A percentile compares a stretch with the other conserved stretches of the same genome.
Evolutionary conservation across 768 basidiomycete genomes (phyloP).

Genomic region (Grammothele lineata): DNA sequence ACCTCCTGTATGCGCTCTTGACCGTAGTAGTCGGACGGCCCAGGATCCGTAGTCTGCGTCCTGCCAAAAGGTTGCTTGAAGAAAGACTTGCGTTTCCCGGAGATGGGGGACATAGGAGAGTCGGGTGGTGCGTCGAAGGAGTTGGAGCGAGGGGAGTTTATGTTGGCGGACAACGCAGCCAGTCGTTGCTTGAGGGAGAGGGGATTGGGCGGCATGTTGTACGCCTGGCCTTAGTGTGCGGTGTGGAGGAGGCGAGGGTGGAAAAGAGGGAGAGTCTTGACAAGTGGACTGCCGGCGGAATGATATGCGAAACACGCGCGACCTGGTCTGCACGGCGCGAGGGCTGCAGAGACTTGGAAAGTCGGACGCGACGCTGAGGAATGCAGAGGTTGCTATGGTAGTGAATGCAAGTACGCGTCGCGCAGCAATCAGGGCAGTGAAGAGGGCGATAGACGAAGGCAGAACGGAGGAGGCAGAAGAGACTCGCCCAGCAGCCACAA

Average conservation of each 20-base stretch:
- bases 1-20: slow-evolving; percentile 56
- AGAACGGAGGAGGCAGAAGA: too few species aligned
- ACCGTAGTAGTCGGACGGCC: slow-evolving; percentile 20
- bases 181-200: slow-evolving; percentile 63
- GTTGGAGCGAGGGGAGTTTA: slow-evolving; percentile 24
- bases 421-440: too few species aligned
- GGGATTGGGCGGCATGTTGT: slow-evolving; percentile 15
- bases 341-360: too few species aligned
- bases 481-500: too few species aligned
- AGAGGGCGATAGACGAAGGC: too few species aligned
- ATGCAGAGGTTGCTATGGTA: too few species aligned
- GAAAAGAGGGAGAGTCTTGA: neutral
- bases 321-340: too few species aligned
- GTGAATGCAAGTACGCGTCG: too few species aligned
- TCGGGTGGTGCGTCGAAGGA: slow-evolving; percentile 23
- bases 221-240: too few species aligned
- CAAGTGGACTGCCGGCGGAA: neutral
- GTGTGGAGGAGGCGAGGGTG: too few species aligned
- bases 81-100: slow-evolving; percentile 29
- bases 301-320: neutral
- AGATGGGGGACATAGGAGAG: slow-evolving; percentile 22
- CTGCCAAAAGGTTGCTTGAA: slow-evolving; percentile 53
- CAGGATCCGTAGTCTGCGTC: slow-evolving; percentile 26
- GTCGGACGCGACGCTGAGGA: too few species aligned
- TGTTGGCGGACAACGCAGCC: slow-evolving; percentile 54